Conservation (phyloP, 1,284 basidiomycete species). For the Cryptococcus sp. region DNA sequence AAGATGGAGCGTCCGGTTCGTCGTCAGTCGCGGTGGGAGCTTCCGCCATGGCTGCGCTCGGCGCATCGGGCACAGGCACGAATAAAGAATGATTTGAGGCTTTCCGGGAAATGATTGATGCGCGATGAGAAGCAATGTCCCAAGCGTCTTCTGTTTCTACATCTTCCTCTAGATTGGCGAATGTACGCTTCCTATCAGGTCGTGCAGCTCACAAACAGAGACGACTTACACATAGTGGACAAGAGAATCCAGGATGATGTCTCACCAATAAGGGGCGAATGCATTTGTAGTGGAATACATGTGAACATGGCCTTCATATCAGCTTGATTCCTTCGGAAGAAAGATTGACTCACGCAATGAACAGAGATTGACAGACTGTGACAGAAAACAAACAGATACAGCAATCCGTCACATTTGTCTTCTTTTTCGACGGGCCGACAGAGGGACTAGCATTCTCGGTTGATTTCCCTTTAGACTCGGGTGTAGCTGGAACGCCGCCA, state of each 20-base stretch:
- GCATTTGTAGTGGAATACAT: conserved; percentile 98
- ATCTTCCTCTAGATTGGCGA: conserved; percentile 92
- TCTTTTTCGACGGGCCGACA: conserved; percentile 20
- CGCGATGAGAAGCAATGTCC: conserved; percentile 45
- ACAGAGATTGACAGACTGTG: conserved; percentile 90
- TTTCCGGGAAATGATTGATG: conserved; percentile 38
- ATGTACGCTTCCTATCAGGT: conserved; percentile 56
- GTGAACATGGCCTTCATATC: conserved; percentile 69
- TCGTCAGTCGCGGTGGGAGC: conserved; percentile 11
- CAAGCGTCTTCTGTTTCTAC: conserved; percentile 67
- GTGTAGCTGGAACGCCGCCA: conserved; percentile 22
- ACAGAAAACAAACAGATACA: conserved; percentile 96
- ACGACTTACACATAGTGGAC: conserved; percentile 74
- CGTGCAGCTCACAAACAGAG: neutral
- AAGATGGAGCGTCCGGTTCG: conserved; percentile 9
- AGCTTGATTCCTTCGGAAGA: neutral
- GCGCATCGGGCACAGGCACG: conserved; percentile 7
- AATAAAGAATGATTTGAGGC: conserved; percentile 37
- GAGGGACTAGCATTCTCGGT: conserved; percentile 3
- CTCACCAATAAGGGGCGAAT: conserved; percentile 81
- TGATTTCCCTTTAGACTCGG: conserved; percentile 14
- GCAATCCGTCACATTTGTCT: conserved; percentile 68
- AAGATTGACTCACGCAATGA: conserved; percentile 64
- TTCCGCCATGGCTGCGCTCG: conserved; percentile 1
- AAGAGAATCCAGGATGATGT: conserved; percentile 91